phyloP scores from a whole-genome alignment of 2,329 filamentous ascomycete species.

The Blastomyces parvus region DNA sequence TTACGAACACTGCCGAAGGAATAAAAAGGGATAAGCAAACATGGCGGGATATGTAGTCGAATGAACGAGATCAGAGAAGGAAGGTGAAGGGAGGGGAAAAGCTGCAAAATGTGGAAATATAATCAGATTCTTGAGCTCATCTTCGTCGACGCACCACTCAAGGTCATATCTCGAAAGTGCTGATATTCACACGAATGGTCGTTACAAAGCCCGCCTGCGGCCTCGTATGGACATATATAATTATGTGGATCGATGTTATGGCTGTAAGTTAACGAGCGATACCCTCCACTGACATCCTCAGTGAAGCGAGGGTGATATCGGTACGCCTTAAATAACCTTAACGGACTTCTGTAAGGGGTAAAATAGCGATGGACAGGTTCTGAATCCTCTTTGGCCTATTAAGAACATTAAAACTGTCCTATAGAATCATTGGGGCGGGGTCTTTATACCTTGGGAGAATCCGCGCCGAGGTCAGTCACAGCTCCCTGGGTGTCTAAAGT shows the following conservation, averaged over 20 bases:
- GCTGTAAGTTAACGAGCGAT: constrained; percentile 86
- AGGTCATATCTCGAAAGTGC: constrained; percentile 65
- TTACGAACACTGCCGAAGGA: constrained; percentile 8
- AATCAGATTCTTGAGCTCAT: constrained; percentile 18
- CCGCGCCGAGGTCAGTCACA: constrained; percentile 19
- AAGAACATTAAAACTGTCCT: constrained; percentile 22
- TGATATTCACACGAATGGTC: constrained; percentile 64
- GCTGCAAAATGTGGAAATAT: constrained; percentile 14
- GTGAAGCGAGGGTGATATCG: constrained; percentile 76
- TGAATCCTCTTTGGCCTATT: constrained; percentile 21
- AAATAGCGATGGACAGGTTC: constrained; percentile 26
- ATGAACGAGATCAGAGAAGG: constrained; percentile 7
- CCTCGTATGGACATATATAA: constrained; percentile 67
- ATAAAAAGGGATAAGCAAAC: constrained; percentile 3
- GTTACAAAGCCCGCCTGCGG: constrained; percentile 61
- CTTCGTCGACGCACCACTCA: constrained; percentile 60
- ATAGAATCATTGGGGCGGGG: not conserved
- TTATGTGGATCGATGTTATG: constrained; percentile 72
- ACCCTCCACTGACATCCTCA: constrained; percentile 60
- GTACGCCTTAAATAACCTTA: constrained; percentile 75
- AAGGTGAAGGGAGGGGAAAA: constrained; percentile 8
- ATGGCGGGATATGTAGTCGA: constrained; percentile 15
- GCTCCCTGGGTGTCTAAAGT: constrained; percentile 25
- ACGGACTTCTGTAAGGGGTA: constrained; percentile 70
- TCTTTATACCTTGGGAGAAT: constrained; percentile 18